These are phyloP conservation scores for Podospora australis DNA, from an alignment of 495 filamentous ascomycete genomes.

Conservation along the genomic window DNA sequence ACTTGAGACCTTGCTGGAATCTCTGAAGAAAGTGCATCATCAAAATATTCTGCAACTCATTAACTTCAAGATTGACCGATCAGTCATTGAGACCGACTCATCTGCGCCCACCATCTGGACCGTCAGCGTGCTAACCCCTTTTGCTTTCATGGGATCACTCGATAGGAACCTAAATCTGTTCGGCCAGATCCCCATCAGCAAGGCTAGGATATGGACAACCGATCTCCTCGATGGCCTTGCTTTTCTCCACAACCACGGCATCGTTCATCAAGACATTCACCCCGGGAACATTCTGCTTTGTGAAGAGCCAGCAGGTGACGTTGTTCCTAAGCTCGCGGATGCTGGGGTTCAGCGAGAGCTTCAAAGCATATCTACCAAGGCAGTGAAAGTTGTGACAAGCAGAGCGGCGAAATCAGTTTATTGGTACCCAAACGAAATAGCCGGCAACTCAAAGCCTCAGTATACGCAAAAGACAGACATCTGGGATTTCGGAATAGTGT, in stretches of 20 bases:
- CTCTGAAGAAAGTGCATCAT: slow-evolving; percentile 65
- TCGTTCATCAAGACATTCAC: slow-evolving; percentile 75
- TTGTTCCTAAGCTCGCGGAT: slow-evolving; percentile 62
- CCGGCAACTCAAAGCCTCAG: slow-evolving; percentile 49
- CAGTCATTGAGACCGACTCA: slow-evolving; percentile 34
- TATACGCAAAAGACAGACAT: slow-evolving; percentile 80
- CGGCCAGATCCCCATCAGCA: slow-evolving; percentile 62
- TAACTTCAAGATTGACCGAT: slow-evolving; percentile 67
- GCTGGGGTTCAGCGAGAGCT: slow-evolving; percentile 60
- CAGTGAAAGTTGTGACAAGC: slow-evolving; percentile 37
- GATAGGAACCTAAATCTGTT: slow-evolving; percentile 73
- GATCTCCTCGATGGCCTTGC: slow-evolving; percentile 87
- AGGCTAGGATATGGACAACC: slow-evolving; percentile 76
- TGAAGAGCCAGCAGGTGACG: slow-evolving; percentile 49
- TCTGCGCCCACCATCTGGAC: slow-evolving; percentile 51
- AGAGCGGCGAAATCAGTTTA: slow-evolving; percentile 64
- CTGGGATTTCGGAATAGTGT: slow-evolving; percentile 86
- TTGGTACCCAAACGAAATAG: slow-evolving; percentile 78
- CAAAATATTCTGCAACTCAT: slow-evolving; percentile 70
- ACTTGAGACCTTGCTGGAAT: slow-evolving; percentile 64
- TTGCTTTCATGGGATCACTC: slow-evolving; percentile 75
- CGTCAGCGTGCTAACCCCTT: slow-evolving; percentile 72
- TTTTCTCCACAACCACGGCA: slow-evolving; percentile 73
- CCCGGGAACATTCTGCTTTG: slow-evolving; percentile 68
- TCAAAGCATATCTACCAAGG: slow-evolving; percentile 48